Base-by-base conservation (phyloP, 2,329 filamentous ascomycete species). In the Fusarium hostae region DNA sequence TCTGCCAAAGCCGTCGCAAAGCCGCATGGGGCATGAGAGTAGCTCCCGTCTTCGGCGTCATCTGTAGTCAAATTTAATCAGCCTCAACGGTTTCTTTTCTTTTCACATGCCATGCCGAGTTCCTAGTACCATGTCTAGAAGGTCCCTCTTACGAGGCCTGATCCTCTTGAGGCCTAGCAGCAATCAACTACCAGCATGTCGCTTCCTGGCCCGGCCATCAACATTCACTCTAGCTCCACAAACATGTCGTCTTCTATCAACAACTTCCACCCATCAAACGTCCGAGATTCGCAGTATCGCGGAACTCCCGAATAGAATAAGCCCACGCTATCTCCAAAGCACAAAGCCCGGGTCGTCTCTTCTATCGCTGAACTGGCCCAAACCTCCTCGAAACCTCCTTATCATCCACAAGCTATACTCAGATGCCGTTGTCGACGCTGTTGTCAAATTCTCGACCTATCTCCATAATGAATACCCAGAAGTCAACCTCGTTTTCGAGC, bases 401-500 rank as follows among this genome's bases (percentile, higher is more conserved):
- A 82, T 90, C 43, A 86, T 90, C 62, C 87, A 88, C 44, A 90
- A 90, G 78, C 84, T 89, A 54, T 86, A 86, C 70, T 85, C 87
- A 2, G 84, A 86, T 0, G 82, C 86, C 15, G 88, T 89, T 20
- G 84, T 84, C 20, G 78, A 83, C 20, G 86, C 87, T 5, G 86
- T 87, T 30, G 78, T 88, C 71, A 82, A 84, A 67, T 89, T 90
- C 68, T 87, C 87, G 71, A 91, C 88, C 74, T 92, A 98, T 81
- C 88, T 98, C 64, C 89, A 90, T 73, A 86, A 85, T 68, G 93
- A 94, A 65, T 98, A 98, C 80, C 91, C 94, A 2, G 88, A 89
- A 57, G 89, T 95, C 70, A 92, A 94, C 76, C 86, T 98, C 52
- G 89, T 98, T 15, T 90, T 98, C 73, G 96, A 98, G 81, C 90